Base-by-base conservation (phyloP, 345 rosid genomes). In the Microthlaspi erraticum region DNA sequence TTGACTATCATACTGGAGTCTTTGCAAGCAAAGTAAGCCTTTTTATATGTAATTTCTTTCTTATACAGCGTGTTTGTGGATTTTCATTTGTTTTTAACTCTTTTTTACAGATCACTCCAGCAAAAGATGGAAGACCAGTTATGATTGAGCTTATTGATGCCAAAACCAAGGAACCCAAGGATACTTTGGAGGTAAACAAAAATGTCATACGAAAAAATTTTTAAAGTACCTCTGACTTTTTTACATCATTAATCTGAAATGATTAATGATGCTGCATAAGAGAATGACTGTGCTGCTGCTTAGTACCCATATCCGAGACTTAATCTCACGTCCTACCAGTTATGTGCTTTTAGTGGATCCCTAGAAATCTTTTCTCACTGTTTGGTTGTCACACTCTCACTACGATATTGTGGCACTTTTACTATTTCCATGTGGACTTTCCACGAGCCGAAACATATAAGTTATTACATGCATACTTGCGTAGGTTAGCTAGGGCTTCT, bases 111-210 rank as follows among this genome's bases (percentile, higher is more conserved):
- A 95, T 95, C 54, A 95, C 98, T 73, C 98, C 99, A 2, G 99
- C 92, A 13, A 90, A 80, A 70, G 93, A 95, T 81, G 98, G 99
- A 18, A 94, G 87, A 64, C 97, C 98, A 62, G 99, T 95, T 59
- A 59, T 58, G 59, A 95, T 95, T 79, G 98, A 95, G 85, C 99
- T 95, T 72, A 87, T 84, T 45, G 99, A 92, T 84, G 99, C 99
- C 56, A 95, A 95, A 75, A 94, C 99, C 13, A 94, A 94, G 87
- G 92, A 92, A 76, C 91, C 36, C 39, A 89, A 81, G 75, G 97
- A 90, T 66, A 87, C 81, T 7, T 81, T 94, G 77, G 97, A 95
- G 99, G 99, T 92, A 85, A 36, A 77, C 58, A 43, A 34, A n/a
- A 60, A 72, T 45, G 11, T 74, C 23, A 29, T 31, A n/a, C 18